These are phyloP conservation scores for Lepiota subincarnata DNA, from an alignment of 768 basidiomycete genomes.

Conservation along the genomic window DNA sequence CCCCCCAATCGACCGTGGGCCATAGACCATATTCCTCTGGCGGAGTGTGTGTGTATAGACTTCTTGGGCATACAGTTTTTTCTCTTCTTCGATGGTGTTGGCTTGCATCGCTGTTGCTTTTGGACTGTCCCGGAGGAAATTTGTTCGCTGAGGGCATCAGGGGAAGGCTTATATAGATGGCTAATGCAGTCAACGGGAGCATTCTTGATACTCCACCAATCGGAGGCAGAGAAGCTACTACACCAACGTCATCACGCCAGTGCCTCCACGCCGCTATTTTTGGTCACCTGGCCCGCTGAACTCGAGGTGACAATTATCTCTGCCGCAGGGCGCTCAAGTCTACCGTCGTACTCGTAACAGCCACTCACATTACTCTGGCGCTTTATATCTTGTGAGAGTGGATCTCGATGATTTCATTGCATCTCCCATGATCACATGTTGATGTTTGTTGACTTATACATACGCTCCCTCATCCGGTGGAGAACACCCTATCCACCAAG, in stretches of 20 bases:
- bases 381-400: too few relatives aligned
- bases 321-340: too few relatives aligned
- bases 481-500: too few relatives aligned
- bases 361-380: too few relatives aligned
- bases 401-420: too few relatives aligned
- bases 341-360: too few relatives aligned
- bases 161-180: constrained; percentile 9
- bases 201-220: constrained; percentile 8
- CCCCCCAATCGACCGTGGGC: too few relatives aligned
- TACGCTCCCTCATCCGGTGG: too few relatives aligned
- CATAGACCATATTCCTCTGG: constrained; percentile 28
- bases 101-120: constrained; percentile 16
- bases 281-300: background rate
- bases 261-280: background rate
- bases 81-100: constrained; percentile 34
- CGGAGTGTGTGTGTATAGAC: constrained; percentile 38
- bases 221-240: background rate
- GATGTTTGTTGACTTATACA: too few relatives aligned
- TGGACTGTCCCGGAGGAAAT: constrained; percentile 2
- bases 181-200: constrained; percentile 6
- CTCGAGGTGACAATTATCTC: too few relatives aligned
- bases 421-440: too few relatives aligned
- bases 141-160: background rate
- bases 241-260: constrained; percentile 6
- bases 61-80: constrained; percentile 34